Evolutionary conservation across 106 monocot genomes (phyloP).

Genomic region (Dendrobium huoshanense): DNA sequence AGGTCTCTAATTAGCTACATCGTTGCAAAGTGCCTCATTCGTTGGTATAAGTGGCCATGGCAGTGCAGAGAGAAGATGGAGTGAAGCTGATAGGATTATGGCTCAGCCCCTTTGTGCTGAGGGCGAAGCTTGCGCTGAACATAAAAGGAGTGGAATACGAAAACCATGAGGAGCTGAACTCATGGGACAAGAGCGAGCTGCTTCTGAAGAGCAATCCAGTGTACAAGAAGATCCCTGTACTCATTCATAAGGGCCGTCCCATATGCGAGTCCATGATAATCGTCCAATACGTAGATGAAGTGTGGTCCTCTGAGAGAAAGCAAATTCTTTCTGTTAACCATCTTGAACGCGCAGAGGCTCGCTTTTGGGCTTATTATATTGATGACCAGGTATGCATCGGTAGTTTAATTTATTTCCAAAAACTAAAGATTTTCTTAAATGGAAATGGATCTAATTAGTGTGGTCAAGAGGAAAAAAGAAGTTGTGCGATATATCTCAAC

Average conservation of each 20-base stretch:
- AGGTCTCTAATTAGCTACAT: no score
- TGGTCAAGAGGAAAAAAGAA: no score
- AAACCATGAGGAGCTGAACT: not conserved
- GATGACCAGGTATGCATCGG: slow-evolving; percentile 11
- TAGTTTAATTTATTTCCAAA: no score
- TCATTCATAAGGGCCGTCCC: slow-evolving; percentile 6
- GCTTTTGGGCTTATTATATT: slow-evolving; percentile 10
- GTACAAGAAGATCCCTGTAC: slow-evolving; percentile 14
- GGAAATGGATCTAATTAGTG: no score
- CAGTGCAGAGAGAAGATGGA: not conserved
- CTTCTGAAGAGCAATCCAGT: slow-evolving; percentile 12
- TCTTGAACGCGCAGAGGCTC: slow-evolving; percentile 7
- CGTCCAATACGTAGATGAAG: slow-evolving; percentile 15
- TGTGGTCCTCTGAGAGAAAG: not conserved
- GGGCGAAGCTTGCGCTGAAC: slow-evolving; percentile 4
- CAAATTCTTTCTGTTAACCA: slow-evolving; percentile 4
- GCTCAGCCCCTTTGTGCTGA: not conserved
- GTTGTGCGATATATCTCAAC: no score
- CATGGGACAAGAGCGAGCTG: slow-evolving; percentile 4
- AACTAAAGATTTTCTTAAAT: no score
- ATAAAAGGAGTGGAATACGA: slow-evolving; percentile 11
- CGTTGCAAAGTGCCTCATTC: no score
- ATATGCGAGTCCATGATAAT: slow-evolving; percentile 13
- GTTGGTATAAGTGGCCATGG: not conserved
- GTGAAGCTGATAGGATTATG: slow-evolving; percentile 14